Conservation (phyloP, 805 yeast species). For the Wickerhamomyces silvicola region DNA sequence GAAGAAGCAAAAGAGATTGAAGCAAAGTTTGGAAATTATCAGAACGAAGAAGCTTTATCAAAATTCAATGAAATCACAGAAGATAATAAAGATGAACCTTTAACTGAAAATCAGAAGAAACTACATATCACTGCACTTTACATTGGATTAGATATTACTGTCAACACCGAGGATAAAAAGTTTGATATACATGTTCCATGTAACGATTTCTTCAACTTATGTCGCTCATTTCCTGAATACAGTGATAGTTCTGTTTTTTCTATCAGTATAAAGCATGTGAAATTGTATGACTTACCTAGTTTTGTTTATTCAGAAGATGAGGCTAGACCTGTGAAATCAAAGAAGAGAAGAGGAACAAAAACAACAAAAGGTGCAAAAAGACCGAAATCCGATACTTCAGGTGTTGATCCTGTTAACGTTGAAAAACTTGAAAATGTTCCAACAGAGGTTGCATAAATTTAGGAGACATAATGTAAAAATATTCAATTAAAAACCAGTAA, state of each 20-base stretch:
- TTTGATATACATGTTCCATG: slow-evolving; percentile 88
- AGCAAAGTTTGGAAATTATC: slow-evolving; percentile 54
- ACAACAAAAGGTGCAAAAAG: slow-evolving; percentile 30
- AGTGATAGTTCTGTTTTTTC: slow-evolving; percentile 46
- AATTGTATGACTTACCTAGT: slow-evolving; percentile 74
- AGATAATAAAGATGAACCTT: slow-evolving; percentile 28
- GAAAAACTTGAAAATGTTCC: slow-evolving; percentile 1
- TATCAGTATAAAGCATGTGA: slow-evolving; percentile 65
- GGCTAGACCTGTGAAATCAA: slow-evolving; percentile 58
- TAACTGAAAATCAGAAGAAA: slow-evolving; percentile 26
- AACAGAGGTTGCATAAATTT: neutral
- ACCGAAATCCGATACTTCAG: slow-evolving; percentile 25
- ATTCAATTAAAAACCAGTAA: neutral
- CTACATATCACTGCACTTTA: slow-evolving; percentile 69
- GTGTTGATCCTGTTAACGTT: slow-evolving; percentile 1
- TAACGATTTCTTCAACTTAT: slow-evolving; percentile 75
- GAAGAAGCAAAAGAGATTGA: slow-evolving; percentile 54
- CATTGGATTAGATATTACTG: slow-evolving; percentile 59
- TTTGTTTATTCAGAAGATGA: slow-evolving; percentile 83
- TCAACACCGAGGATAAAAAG: slow-evolving; percentile 41
- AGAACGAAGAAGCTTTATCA: slow-evolving; percentile 41
- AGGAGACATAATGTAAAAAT: neutral
- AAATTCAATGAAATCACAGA: slow-evolving; percentile 29
- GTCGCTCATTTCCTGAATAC: slow-evolving; percentile 71
- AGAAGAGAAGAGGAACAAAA: slow-evolving; percentile 44